Percentiles rank a stretch among this genome's conserved stretches.
These are phyloP conservation scores for Pisolithus thermaeus DNA, from an alignment of 1,284 basidiomycete species.

Conservation along the genomic window DNA sequence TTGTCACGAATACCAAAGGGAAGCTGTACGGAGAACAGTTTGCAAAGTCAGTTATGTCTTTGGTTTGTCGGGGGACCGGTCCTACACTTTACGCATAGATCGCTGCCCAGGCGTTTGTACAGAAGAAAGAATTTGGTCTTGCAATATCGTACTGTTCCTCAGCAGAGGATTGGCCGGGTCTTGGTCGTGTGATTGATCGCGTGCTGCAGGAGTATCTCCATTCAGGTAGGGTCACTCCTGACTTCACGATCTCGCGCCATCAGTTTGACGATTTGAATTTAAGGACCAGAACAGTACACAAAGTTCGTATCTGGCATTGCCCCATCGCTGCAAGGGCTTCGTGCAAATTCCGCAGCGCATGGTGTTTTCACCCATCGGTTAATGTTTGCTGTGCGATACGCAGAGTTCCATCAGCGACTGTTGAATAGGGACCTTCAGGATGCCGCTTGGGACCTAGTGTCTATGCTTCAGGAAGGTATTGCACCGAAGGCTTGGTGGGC, in stretches of 20 bases:
- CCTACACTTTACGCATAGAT: slow-evolving; percentile 39
- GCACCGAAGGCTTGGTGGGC: slow-evolving; percentile 77
- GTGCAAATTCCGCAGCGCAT: slow-evolving; percentile 40
- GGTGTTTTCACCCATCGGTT: slow-evolving; percentile 65
- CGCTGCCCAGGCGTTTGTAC: slow-evolving; percentile 62
- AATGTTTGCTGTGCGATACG: slow-evolving; percentile 68
- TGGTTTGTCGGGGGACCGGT: background rate
- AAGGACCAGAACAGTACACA: slow-evolving; percentile 57
- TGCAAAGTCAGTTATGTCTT: slow-evolving; percentile 44
- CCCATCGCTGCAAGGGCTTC: slow-evolving; percentile 58
- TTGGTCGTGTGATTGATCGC: slow-evolving; percentile 64
- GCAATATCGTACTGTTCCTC: slow-evolving; percentile 74
- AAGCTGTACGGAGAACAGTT: slow-evolving; percentile 56
- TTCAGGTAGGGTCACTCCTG: slow-evolving; percentile 40
- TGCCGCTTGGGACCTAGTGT: slow-evolving; percentile 57
- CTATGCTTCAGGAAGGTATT: slow-evolving; percentile 63
- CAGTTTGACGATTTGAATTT: background rate
- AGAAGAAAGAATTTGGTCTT: slow-evolving; percentile 63
- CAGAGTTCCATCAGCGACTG: slow-evolving; percentile 65
- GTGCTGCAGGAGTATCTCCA: slow-evolving; percentile 65
- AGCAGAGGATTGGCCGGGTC: slow-evolving; percentile 74
- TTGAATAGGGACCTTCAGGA: slow-evolving; percentile 47
- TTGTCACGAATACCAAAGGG: slow-evolving; percentile 61
- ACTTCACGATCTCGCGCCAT: background rate
- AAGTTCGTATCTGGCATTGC: slow-evolving; percentile 61